Base-by-base conservation (phyloP, 768 basidiomycete genomes). In the Mycena alexandri region DNA sequence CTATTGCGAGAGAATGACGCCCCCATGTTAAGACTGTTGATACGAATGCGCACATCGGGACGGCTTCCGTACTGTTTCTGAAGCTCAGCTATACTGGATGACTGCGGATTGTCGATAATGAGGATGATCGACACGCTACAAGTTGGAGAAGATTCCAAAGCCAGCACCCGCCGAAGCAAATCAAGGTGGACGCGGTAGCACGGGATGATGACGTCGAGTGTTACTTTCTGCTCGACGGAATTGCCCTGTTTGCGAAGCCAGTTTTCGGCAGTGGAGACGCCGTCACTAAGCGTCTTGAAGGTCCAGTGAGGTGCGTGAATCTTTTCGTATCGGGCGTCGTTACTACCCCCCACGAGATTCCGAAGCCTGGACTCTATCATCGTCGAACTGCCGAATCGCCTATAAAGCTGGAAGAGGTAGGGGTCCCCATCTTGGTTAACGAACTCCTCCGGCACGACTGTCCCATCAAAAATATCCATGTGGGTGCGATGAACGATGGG, bases 361-460 rank as follows among this genome's bases (percentile, higher is more conserved):
- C 74, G 75, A 47, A 89, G 75, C 22, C 83, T 75, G 2, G 77
- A 77, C 1, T 74, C 17, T 21, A 87, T 75, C 86, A 87, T 86
- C 11, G 29, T 69, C 0, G 86, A 84, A 53, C 83, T 84, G 11
- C 80, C 83, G 81, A 84, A 89, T 8, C 86, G 83, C 13, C 88
- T 83, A 71, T 90, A 90, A 4, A 90, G 80, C 74, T 89, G 89
- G 73, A 80, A 89, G 1, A 90, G 72, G 74, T 82, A 90, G 0
- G 86, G 85, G 57, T 88, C 85, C 0, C 86, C 87, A 53, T 89
- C 88, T 72, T 89, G 88, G 66, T 89, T 88, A 47, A 87, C 73
- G 73, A 89, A 89, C 24, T 76, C 68, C 16, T 84, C 77, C 0
- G 88, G 88, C 16, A 90, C 72, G 24, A 89, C 78, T 13, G 80